Evolutionary conservation across 495 filamentous ascomycete genomes (phyloP).

Genomic region (Hypoxylon crocopeplum): DNA sequence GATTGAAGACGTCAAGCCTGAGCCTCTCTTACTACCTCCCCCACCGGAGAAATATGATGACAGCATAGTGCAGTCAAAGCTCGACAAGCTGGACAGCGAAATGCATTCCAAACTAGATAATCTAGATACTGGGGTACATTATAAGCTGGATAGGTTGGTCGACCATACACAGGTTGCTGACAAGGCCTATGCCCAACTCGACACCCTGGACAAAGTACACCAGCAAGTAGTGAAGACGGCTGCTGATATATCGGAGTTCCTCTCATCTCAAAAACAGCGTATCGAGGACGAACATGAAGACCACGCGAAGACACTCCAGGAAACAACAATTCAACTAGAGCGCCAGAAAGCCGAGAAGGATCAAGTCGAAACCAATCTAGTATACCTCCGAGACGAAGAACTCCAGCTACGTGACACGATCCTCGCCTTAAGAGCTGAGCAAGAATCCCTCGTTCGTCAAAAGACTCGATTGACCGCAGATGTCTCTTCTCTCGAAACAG

Average conservation of each 20-base stretch:
- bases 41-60: conserved; percentile 53
- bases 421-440: conserved; percentile 64
- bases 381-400: conserved; percentile 62
- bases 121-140: conserved; percentile 69
- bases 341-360: conserved; percentile 78
- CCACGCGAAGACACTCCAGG: conserved; percentile 80
- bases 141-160: conserved; percentile 86
- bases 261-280: conserved; percentile 77
- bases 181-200: conserved; percentile 66
- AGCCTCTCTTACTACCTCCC: conserved; percentile 47
- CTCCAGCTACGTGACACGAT: conserved; percentile 48
- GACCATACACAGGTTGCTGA: conserved; percentile 65
- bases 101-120: conserved; percentile 34
- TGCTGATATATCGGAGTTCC: conserved; percentile 83
- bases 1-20: conserved; percentile 58
- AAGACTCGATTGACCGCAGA: conserved; percentile 82
- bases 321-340: conserved; percentile 81
- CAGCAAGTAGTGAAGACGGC: conserved; percentile 87
- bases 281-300: conserved; percentile 81
- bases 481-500: conserved; percentile 85
- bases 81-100: conserved; percentile 40
- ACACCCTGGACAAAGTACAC: conserved; percentile 88
- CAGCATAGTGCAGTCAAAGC: conserved; percentile 38
- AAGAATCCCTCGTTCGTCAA: conserved; percentile 72
- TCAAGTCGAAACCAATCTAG: conserved; percentile 75